Conservation (phyloP, 2,329 filamentous ascomycete species). For the Tolypocladium pustulatum region DNA sequence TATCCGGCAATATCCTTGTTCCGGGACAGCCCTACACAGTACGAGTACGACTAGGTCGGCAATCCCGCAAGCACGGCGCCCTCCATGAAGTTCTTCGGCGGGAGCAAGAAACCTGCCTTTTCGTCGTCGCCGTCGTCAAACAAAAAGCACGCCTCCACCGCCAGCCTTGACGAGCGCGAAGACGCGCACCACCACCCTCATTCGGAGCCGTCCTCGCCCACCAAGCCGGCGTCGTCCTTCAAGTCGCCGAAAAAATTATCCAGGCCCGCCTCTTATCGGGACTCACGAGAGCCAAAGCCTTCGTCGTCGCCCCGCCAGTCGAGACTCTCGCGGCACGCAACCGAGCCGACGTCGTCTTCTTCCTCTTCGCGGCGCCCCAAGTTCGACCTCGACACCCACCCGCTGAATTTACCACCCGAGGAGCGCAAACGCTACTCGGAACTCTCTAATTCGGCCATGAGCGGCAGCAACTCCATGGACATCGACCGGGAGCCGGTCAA, state of each 20-base stretch:
- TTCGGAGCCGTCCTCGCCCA: slow-evolving; percentile 26
- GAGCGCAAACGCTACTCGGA: slow-evolving; percentile 68
- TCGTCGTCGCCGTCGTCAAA: slow-evolving; percentile 12
- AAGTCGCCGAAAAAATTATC: slow-evolving; percentile 20
- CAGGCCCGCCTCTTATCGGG: slow-evolving; percentile 19
- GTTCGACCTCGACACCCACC: slow-evolving; percentile 64
- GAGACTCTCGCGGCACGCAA: slow-evolving; percentile 37
- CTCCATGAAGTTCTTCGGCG: slow-evolving; percentile 43
- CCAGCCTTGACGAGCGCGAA: slow-evolving; percentile 24
- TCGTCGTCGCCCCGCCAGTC: slow-evolving; percentile 26
- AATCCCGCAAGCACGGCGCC: slow-evolving; percentile 7
- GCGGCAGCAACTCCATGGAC: slow-evolving; percentile 60
- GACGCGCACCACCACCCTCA: slow-evolving; percentile 23
- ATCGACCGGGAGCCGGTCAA: slow-evolving; percentile 56
- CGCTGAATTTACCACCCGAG: slow-evolving; percentile 82
- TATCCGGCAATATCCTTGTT: slow-evolving; percentile 30
- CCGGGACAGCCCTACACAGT: slow-evolving; percentile 20
- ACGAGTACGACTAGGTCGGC: slow-evolving; percentile 6
- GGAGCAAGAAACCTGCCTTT: slow-evolving; percentile 28
- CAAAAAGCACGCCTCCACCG: slow-evolving; percentile 28
- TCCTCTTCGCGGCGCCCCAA: slow-evolving; percentile 39
- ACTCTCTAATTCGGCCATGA: slow-evolving; percentile 49
- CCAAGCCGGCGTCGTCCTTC: slow-evolving; percentile 23
- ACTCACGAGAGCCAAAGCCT: slow-evolving; percentile 10
- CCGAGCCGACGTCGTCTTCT: slow-evolving; percentile 33